phyloP scores from a whole-genome alignment of 805 yeast species.

The Candida rishiriensis region DNA sequence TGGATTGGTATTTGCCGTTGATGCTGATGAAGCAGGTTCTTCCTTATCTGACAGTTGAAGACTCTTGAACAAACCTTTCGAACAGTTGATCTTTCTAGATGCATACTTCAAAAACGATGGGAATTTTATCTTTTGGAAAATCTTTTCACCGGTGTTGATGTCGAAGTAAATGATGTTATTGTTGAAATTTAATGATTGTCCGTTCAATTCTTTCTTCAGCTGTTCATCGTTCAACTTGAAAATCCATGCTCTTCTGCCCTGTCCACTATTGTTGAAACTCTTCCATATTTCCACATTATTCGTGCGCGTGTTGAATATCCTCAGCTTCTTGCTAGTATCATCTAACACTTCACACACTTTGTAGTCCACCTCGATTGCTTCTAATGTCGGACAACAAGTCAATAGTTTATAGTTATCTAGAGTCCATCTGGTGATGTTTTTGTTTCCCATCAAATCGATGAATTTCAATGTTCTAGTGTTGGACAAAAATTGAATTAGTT shows the following conservation, averaged over 20 bases:
- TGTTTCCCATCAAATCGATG: slow-evolving; percentile 65
- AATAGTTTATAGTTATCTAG: slow-evolving; percentile 44
- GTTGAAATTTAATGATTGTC: slow-evolving; percentile 24
- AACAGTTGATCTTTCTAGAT: slow-evolving; percentile 49
- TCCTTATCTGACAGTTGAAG: slow-evolving; percentile 2
- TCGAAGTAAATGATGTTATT: slow-evolving; percentile 52
- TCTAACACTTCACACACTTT: slow-evolving; percentile 49
- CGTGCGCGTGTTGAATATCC: slow-evolving; percentile 19
- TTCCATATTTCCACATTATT: slow-evolving; percentile 38
- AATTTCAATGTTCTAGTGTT: slow-evolving; percentile 40
- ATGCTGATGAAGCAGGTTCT: not conserved
- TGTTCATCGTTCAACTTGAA: slow-evolving; percentile 38
- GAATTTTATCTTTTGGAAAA: slow-evolving; percentile 39
- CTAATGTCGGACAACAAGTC: slow-evolving; percentile 43
- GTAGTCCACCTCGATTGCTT: slow-evolving; percentile 64
- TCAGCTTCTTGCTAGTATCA: slow-evolving; percentile 24
- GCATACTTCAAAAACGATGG: slow-evolving; percentile 51
- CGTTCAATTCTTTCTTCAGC: slow-evolving; percentile 17
- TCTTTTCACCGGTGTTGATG: slow-evolving; percentile 58
- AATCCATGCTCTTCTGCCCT: slow-evolving; percentile 82
- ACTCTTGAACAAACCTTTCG: slow-evolving; percentile 43
- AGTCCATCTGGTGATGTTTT: slow-evolving; percentile 55
- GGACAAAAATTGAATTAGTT: slow-evolving; percentile 33
- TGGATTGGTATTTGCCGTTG: not conserved
- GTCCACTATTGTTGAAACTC: slow-evolving; percentile 44